Percentiles rank a stretch among this genome's conserved stretches.
Conservation (phyloP, 2,329 filamentous ascomycete genomes). For the Sporothrix pallida region DNA sequence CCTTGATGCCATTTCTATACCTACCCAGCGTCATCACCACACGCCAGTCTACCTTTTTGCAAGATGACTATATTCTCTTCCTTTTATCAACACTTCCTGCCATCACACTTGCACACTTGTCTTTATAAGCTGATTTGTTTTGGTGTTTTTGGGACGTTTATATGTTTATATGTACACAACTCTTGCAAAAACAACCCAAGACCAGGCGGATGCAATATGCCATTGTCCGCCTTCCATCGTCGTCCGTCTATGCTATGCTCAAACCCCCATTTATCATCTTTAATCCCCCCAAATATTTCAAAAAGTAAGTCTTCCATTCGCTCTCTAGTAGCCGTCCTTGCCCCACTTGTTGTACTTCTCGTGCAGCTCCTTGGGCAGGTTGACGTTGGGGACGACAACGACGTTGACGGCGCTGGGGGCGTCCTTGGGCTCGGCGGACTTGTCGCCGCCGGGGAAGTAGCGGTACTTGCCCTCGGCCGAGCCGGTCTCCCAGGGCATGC, state of each 20-base stretch:
- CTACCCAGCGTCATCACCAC: no score
- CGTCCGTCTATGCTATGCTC: not conserved
- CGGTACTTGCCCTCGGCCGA: constrained; percentile 70
- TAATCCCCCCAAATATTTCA: no score
- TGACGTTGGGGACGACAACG: constrained; percentile 92
- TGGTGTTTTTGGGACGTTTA: constrained; percentile 23
- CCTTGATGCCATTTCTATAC: not conserved
- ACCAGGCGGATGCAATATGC: no score
- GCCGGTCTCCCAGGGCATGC: constrained; percentile 90
- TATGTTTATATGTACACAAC: constrained; percentile 28
- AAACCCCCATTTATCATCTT: no score
- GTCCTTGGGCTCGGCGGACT: constrained; percentile 75
- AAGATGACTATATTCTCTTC: not conserved
- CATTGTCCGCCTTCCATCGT: not conserved
- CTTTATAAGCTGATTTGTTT: not conserved
- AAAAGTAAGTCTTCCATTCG: not conserved
- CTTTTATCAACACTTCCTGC: not conserved
- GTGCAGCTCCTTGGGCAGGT: constrained; percentile 88
- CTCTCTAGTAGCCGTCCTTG: constrained; percentile 83
- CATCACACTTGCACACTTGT: not conserved
- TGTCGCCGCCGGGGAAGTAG: constrained; percentile 86
- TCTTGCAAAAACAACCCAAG: constrained; percentile 13
- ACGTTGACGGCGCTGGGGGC: constrained; percentile 95
- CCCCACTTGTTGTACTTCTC: constrained; percentile 99
- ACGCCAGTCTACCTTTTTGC: not conserved